Conservation (phyloP, 768 basidiomycete genomes). For the Boletus sp. region DNA sequence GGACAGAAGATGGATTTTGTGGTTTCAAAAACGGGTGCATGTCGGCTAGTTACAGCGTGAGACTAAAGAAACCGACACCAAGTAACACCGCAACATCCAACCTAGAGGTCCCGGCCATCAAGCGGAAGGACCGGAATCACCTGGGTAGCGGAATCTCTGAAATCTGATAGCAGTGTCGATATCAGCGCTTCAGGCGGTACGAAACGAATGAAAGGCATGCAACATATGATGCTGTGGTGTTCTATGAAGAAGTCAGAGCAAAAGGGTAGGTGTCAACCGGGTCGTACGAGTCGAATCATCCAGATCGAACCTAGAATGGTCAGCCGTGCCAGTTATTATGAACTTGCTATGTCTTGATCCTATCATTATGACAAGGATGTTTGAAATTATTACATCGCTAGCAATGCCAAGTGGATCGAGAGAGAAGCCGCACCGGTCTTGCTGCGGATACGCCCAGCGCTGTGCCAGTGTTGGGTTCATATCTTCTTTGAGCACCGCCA, state of each 20-base stretch:
- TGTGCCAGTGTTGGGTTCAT: slow-evolving; percentile 4
- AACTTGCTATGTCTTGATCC: slow-evolving; percentile 10
- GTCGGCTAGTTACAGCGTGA: not conserved
- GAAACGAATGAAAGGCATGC: not conserved
- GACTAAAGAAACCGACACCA: not conserved
- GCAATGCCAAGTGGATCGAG: slow-evolving; percentile 6
- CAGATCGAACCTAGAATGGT: not conserved
- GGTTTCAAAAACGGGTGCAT: not conserved
- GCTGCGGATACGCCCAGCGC: slow-evolving; percentile 1
- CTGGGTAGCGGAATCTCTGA: not conserved
- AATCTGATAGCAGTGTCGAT: slow-evolving; percentile 9
- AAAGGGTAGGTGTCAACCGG: not conserved
- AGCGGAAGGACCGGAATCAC: not conserved
- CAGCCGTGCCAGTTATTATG: not conserved
- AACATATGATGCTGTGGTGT: slow-evolving; percentile 13
- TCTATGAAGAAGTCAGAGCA: slow-evolving; percentile 2
- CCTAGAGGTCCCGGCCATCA: not conserved
- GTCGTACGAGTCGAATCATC: slow-evolving; percentile 18
- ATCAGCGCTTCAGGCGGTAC: slow-evolving; percentile 1
- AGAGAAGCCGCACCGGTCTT: slow-evolving; percentile 24
- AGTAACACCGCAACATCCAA: not conserved
- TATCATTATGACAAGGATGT: slow-evolving; percentile 7
- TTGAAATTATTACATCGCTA: slow-evolving; percentile 8
- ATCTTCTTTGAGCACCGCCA: slow-evolving; percentile 22
- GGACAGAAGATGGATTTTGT: not conserved